These are phyloP conservation scores for Myxozyma nipponensis DNA, from an alignment of 805 yeast species.

Conservation along the genomic window DNA sequence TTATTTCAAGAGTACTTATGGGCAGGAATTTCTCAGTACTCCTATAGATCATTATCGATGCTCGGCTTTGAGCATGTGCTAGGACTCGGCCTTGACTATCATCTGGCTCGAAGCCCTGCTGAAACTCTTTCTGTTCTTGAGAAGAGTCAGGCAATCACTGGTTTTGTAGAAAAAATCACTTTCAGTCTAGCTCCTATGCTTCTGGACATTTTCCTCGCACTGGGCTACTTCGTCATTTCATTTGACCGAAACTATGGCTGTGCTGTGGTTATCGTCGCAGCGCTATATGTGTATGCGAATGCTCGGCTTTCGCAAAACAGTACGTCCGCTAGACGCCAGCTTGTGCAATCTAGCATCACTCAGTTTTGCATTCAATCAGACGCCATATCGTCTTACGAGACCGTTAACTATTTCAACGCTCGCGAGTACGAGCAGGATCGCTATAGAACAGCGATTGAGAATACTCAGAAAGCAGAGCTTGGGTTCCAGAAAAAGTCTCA, in stretches of 20 bases:
- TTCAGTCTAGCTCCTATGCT: constrained; percentile 22
- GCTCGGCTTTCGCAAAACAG: constrained; percentile 11
- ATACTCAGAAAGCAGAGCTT: constrained; percentile 8
- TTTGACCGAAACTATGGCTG: constrained; percentile 19
- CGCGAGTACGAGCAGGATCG: constrained; percentile 21
- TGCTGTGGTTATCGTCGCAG: constrained; percentile 15
- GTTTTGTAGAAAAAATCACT: constrained; percentile 21
- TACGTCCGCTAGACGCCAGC: constrained; percentile 11
- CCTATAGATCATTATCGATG: constrained; percentile 14
- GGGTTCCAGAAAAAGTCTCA: constrained; percentile 9
- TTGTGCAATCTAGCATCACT: constrained; percentile 5
- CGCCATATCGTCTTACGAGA: constrained; percentile 21
- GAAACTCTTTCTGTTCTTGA: constrained; percentile 19
- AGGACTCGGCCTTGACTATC: constrained; percentile 20
- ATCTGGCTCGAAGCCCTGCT: constrained; percentile 14
- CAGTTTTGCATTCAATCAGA: constrained; percentile 18
- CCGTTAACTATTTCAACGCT: constrained; percentile 27
- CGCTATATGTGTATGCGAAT: constrained; percentile 19
- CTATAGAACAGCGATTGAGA: constrained; percentile 12
- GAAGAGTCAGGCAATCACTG: constrained; percentile 13
- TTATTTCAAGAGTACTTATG: constrained; percentile 15
- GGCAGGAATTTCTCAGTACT: constrained; percentile 19
- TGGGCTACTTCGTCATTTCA: constrained; percentile 17
- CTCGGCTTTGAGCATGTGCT: constrained; percentile 20
- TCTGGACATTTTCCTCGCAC: constrained; percentile 19